Base-by-base conservation (phyloP, 805 yeast species). In the Suhomyces sp. region DNA sequence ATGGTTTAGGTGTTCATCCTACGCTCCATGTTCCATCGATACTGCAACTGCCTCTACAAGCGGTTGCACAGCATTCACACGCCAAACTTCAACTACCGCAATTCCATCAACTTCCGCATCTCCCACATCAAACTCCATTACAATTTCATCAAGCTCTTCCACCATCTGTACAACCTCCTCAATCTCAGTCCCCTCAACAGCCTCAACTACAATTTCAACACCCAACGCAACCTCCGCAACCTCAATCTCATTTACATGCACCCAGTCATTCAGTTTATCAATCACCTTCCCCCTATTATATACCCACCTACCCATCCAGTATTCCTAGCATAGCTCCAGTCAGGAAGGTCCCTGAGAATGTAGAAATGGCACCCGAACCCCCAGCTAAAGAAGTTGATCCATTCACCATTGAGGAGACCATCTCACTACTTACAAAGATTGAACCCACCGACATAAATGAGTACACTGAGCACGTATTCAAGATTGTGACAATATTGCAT, bases 391-490 rank as follows among this genome's bases (percentile, higher is more conserved):
- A 40, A 42, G 15, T 46, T 22, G 49, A 50, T 17, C 40, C 49
- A 2, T 54, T 56, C 48, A 29, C 57, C 45, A 47, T 57, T 29
- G 61, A 61, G n/a, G 73, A 73, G 35, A 56, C 63, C 29, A 58
- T 72, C 6, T 58, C 62, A 9, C 52, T 73, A 5, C 59, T 75
- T 12, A 48, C 58, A 8, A 49, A 49, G 17, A 70, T 71, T 7
- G 51, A 49, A 6, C 79, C 80, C 0, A 49, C 57, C 13, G 57
- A 60, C n/a, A 60, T 68, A 31, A 64, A 61, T 19, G 78, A 75
- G 58, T 75, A 74, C 53, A 58, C 69, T 9, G 76, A 72, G 41
- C 79, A 75, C 51, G 46, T 75, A 4, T 64, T 58, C 56, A 72
- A 72, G 50, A 51, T 75, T 6, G 58, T 69, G 3, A 54, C 62